These are phyloP conservation scores for Triticum timopheevii DNA, from an alignment of 176 grass and related monocot genomes.

Conservation along the genomic window DNA sequence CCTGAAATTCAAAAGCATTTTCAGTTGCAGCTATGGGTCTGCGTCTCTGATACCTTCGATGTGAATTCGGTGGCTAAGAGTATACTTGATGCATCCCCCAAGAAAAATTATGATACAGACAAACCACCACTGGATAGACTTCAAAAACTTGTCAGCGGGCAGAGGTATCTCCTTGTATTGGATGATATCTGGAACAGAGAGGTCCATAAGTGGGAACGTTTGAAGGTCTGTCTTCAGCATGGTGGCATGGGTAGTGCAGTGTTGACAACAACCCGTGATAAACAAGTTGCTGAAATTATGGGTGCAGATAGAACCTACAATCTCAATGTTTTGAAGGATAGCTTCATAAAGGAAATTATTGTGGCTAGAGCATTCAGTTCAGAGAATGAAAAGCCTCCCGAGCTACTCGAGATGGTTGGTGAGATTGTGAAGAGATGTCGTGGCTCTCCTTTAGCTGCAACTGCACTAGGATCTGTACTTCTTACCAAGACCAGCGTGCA, in stretches of 20 bases:
- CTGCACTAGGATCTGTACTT: neutral
- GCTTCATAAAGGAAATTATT: neutral
- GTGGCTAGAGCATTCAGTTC: neutral
- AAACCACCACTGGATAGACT: neutral
- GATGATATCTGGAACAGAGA: neutral
- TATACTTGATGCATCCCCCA: neutral
- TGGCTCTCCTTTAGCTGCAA: neutral
- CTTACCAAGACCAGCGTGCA: neutral
- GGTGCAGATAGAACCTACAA: fast-evolving
- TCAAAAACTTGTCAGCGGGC: neutral
- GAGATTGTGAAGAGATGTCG: neutral
- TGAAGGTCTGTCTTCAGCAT: neutral
- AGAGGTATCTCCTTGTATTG: neutral
- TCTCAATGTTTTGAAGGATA: neutral
- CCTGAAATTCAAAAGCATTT: neutral
- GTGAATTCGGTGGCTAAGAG: neutral
- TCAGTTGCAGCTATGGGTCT: neutral
- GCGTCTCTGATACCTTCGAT: neutral
- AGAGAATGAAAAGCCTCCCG: neutral
- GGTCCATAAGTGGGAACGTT: neutral
- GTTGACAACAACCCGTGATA: neutral
- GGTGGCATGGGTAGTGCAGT: neutral
- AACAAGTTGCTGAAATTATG: neutral
- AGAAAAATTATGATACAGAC: neutral
- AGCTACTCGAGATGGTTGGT: neutral